Evolutionary conservation across 345 rosid genomes (phyloP), one percentile per base, ranked within the genome.

Genomic region (Lepidium africanum): DNA sequence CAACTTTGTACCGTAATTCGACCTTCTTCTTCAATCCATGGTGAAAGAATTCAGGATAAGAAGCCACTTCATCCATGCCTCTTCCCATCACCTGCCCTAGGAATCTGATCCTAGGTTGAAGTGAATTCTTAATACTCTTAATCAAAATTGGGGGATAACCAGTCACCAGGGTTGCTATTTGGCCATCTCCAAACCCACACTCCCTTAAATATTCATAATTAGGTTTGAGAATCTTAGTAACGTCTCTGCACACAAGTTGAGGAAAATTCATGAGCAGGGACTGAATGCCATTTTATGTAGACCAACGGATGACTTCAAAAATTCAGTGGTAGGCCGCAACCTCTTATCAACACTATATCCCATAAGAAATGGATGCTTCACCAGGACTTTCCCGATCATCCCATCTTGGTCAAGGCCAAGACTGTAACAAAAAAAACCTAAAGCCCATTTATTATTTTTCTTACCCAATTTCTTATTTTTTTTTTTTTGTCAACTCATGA

Each of bases 31-130:
- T 89, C 62, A 89, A 77, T 62, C 96, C 87, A 76, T 81, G 84
- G 45, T 85, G 84, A 65, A 89, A 89, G 67, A 81, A 86, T 70
- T 81, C 76, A 47, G 96, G 92, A 73, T 78, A 86, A 53, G 71
- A 48, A 62, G 76, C 88, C 62, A 69, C 85, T 78, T 89, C 96
- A 57, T 81, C 88, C 30, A 86, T 67, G 60, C 39, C 73, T 61
- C 87, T 85, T 50, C 88, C 86, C 90, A 89, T 86, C 58, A 86
- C 87, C 59, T 86, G 79, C 11, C 78, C 87, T 80, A 89, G 79
- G 75, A 83, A 89, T 63, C 71, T 85, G 38, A 89, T 86, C 81
- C 85, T 79, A 12, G 96, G 96, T 56, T 83, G 78, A 59, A 89
- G 75, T 19, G 92, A 86, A 65, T 85, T 86, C 77, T 75, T 77